Conservation (phyloP, 192 early-diverging fungal species). For the Lobosporangium transversale region DNA sequence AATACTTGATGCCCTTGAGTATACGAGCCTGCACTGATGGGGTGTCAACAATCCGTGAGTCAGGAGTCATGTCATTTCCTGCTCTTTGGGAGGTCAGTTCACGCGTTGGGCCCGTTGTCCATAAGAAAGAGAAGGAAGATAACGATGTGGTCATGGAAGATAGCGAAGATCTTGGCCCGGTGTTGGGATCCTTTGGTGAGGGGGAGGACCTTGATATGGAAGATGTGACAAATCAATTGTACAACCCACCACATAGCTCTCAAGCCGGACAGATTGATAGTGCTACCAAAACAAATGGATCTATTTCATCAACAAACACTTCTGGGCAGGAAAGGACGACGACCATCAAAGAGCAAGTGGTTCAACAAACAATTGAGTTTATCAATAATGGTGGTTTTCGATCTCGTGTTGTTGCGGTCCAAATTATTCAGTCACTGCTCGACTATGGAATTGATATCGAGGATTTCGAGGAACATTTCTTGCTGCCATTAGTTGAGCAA, state of each 20-base stretch:
- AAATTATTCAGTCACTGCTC: constrained; percentile 75
- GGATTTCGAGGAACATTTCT: constrained; percentile 78
- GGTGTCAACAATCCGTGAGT: constrained; percentile 65
- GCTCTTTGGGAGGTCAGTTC: constrained; percentile 32
- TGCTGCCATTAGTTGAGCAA: constrained; percentile 62
- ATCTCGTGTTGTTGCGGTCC: constrained; percentile 56
- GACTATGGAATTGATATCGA: constrained; percentile 65
- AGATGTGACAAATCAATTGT: constrained; percentile 18
- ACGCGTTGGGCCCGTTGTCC: constrained; percentile 22
- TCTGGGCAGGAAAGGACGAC: constrained; percentile 13
- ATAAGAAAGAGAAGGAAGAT: background rate
- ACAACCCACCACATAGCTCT: background rate
- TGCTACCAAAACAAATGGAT: background rate
- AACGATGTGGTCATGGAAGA: background rate
- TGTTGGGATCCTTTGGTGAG: constrained; percentile 32
- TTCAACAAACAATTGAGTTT: constrained; percentile 36
- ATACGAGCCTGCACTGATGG: constrained; percentile 64
- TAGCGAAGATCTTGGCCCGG: constrained; percentile 4
- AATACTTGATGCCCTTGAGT: constrained; percentile 73
- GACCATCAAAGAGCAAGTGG: constrained; percentile 37
- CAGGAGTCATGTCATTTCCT: constrained; percentile 55
- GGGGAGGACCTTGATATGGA: constrained; percentile 49
- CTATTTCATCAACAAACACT: background rate
- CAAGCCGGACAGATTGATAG: background rate
- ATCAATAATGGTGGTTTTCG: constrained; percentile 34